Evolutionary conservation across 495 filamentous ascomycete species (phyloP), one percentile per base, ranked within the genome.

Genomic region (Aspergillus conjunctus): DNA sequence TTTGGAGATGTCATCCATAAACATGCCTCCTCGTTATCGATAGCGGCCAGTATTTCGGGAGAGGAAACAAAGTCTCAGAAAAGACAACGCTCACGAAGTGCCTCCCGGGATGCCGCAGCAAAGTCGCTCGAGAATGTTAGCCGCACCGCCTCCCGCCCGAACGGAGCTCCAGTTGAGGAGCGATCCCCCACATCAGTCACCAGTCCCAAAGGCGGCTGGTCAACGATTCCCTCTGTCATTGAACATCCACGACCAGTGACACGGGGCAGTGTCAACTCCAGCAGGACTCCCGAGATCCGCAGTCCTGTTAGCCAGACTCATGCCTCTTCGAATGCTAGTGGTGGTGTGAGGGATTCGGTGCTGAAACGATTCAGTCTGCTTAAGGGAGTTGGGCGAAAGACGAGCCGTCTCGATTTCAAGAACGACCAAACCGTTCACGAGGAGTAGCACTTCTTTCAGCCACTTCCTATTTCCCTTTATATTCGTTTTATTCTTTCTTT

Each of bases 351-450:
- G 43, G 79, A 81, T 58, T 81, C 79, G 51, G 73, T 82, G 20
- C 72, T 76, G 68, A 81, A 75, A 56, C 68, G 78, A 60, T 77
- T 79, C 64, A 81, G 78, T 61, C 62, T 79, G 20, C 68, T 80
- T 56, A 79, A 76, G 60, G 77, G 76, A 12, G 73, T 80, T 52
- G 72, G 76, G 20, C 73, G 74, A 46, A 80, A 80, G 67, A 65
- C 50, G 56, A 80, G 78, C 61, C 78, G 76, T 30, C 67, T 74
- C 59, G 77, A 80, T 65, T 78, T 80, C 46, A 68, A 51, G 51
- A 46, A 52, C 37, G 70, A 76, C 48, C 51, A 67, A 14, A 60
- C 67, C 41, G 68, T 80, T 20, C 70, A 58, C 30, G 76, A 78
- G 64, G 74, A 80, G 70, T 78, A 60, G 67, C 41, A 49, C 33